Conservation (phyloP, 805 yeast genomes). For the Sugiyamaella lignohabitans region DNA sequence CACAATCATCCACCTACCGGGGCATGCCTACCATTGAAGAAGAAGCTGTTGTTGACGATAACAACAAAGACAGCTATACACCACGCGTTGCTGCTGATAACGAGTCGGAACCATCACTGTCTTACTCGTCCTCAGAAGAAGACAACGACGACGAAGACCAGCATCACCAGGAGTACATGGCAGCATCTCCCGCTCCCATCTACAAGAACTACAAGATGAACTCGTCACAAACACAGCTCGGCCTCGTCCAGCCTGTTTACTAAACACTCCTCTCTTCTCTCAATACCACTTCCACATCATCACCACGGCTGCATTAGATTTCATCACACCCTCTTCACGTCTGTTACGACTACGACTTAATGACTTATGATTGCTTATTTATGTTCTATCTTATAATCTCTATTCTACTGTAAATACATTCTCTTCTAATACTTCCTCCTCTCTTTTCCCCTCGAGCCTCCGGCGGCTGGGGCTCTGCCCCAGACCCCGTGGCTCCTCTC, state of each 20-base stretch:
- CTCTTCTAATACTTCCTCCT: not conserved
- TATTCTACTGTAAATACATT: not conserved
- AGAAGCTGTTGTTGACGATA: constrained; percentile 7
- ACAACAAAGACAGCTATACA: too few species aligned
- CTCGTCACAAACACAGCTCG: not conserved
- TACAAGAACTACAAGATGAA: not conserved
- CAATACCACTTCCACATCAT: not conserved
- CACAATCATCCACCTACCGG: constrained; percentile 5
- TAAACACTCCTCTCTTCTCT: not conserved
- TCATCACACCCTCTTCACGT: constrained; percentile 1
- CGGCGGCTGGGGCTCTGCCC: constrained; percentile 1
- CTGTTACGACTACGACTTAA: not conserved
- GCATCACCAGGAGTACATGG: too few species aligned
- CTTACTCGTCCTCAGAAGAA: constrained; percentile 20
- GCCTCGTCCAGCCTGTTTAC: constrained; percentile 6
- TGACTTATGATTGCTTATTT: not conserved
- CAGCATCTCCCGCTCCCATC: not conserved
- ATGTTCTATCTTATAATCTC: too few species aligned
- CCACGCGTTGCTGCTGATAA: too few species aligned
- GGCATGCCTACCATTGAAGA: constrained; percentile 20
- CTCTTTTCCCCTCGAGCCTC: not conserved
- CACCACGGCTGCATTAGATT: not conserved
- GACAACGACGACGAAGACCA: constrained; percentile 21
- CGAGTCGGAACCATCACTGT: constrained; percentile 14
- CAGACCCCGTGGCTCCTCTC: not conserved